Conservation (phyloP, 139 green algal genomes). For the Pycnococcus provasolii region DNA sequence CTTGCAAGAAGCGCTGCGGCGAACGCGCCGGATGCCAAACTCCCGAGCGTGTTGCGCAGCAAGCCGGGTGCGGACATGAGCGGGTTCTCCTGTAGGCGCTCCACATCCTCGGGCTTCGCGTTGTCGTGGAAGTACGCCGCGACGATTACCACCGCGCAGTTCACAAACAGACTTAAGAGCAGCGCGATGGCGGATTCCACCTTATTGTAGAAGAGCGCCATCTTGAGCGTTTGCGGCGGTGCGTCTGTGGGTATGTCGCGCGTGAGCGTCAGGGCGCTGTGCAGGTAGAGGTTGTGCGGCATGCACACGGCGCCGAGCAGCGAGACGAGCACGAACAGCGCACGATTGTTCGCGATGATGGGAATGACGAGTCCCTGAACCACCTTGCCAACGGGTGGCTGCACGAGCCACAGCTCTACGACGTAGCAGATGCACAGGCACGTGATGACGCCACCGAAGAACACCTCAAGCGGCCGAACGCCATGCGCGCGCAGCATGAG, state of each 20-base stretch:
- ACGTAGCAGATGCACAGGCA: constrained; percentile 41
- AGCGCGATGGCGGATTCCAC: constrained; percentile 63
- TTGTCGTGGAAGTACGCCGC: constrained; percentile 8
- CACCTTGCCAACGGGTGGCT: constrained; percentile 24
- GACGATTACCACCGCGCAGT: constrained; percentile 68
- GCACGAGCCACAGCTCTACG: constrained; percentile 24
- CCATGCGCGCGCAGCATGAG: constrained; percentile 35
- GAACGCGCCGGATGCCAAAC: constrained; percentile 19
- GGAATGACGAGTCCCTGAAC: constrained; percentile 49
- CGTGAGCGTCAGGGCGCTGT: constrained; percentile 63
- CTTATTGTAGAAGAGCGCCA: constrained; percentile 59
- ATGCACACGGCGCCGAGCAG: constrained; percentile 73
- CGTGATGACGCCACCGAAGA: constrained; percentile 48
- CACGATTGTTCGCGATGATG: constrained; percentile 21
- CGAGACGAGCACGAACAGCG: constrained; percentile 31
- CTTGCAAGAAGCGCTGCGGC: constrained; percentile 38
- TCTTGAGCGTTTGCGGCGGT: constrained; percentile 11
- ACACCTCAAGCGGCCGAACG: constrained; percentile 55
- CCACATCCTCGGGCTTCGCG: background rate
- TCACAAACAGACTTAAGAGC: constrained; percentile 64
- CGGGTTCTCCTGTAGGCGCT: constrained; percentile 14
- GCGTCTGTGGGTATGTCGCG: constrained; percentile 10
- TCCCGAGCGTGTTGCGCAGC: constrained; percentile 16
- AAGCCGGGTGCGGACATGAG: constrained; percentile 19
- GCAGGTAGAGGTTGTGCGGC: constrained; percentile 82